Base-by-base conservation (phyloP, 1,139 yeast species). In the Scheffersomyces segobiensis region DNA sequence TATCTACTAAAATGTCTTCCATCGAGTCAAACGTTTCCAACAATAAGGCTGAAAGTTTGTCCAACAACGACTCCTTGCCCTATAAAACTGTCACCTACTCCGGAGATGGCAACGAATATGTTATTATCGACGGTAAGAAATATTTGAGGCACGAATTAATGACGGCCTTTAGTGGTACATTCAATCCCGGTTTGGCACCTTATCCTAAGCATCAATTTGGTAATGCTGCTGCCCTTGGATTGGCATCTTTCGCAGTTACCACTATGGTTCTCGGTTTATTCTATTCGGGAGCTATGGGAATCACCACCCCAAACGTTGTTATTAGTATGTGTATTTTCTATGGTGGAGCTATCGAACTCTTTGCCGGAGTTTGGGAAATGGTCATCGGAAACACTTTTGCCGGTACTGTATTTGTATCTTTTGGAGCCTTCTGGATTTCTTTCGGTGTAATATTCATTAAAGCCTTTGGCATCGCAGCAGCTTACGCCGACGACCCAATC, bases 171-270 rank as follows among this genome's bases (percentile, higher is more conserved):
- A 79, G 75, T 53, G 79, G 79, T 67, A 67, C 75, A 17, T 69
- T 77, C 62, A 75, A 74, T 60, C 77, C 79, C 5, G 80, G 50
- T 20, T 66, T 67, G 52, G 54, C 75, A 0, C 77, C 79, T 2
- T 71, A 65, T 55, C 79, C 80, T 22, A 61, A 58, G n/a, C 69
- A 72, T 53, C 63, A 74, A 53, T 71, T 77, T 60, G 88, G 83
- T 49, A 84, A 86, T 63, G 87, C 89, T 1, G 82, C 85, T 22
- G 88, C 89, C 8, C 70, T 85, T 57, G 89, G 88, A 2, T 73
- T 85, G 56, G 76, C 81, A 32, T 82, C 82, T 1, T 85, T 82
- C 71, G 75, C 78, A 22, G 62, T 79, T 56, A 75, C 82, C 24
- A 81, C 86, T 2, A 76, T 84, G 62, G 75, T 75, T n/a, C 71